Percentiles rank a stretch among this genome's conserved stretches.
These are phyloP conservation scores for Debaryomyces singareniensis DNA, from an alignment of 1,139 yeast genomes.

Conservation along the genomic window DNA sequence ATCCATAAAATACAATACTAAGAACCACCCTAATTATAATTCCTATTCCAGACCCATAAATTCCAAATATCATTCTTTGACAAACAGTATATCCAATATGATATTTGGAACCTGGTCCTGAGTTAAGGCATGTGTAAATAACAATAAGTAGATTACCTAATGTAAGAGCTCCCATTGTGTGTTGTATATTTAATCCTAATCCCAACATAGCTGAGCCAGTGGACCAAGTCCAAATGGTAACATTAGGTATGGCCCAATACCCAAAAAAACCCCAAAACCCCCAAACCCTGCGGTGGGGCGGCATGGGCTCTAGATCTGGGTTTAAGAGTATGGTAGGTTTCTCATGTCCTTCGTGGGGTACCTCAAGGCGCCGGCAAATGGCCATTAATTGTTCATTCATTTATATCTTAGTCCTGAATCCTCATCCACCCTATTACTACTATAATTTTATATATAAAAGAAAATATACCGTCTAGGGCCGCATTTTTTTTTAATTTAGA, in stretches of 20 bases:
- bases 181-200: background rate
- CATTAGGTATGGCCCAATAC: background rate
- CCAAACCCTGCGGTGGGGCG: background rate
- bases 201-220: background rate
- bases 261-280: background rate
- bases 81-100: background rate
- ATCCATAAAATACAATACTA: background rate
- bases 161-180: background rate
- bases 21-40: background rate
- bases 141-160: background rate
- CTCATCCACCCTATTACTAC: no score
- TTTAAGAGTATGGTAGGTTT: slow-evolving; percentile 4
- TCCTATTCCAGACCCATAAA: background rate
- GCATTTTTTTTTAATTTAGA: no score
- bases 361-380: no score
- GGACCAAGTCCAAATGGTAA: background rate
- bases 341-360: slow-evolving; percentile 1
- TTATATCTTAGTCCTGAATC: no score
- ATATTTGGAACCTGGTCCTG: background rate
- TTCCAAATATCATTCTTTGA: background rate
- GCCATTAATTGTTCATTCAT: no score
- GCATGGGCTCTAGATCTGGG: slow-evolving; percentile 10
- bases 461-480: no score
- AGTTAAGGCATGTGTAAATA: background rate
- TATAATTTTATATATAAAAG: no score